Evolutionary conservation across 2,329 filamentous ascomycete genomes (phyloP), one percentile per base, ranked within the genome.

Genomic region (Pseudohalonectria lignicola): DNA sequence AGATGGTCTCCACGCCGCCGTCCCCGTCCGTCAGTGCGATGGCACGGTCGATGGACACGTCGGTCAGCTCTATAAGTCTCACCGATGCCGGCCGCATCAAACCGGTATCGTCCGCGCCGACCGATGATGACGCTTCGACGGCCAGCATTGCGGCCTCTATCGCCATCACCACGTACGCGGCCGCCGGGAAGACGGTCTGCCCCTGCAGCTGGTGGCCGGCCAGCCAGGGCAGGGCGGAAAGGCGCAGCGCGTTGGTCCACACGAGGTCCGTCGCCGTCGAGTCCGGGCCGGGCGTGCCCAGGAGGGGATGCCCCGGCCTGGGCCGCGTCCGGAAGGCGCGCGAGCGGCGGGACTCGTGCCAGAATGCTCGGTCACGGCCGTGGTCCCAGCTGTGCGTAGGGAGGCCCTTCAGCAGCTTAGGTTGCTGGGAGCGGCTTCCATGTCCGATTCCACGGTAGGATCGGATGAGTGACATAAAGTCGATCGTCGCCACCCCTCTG

Each of bases 351-450:
- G 44, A 42, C 17, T 45, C 40, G 16, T 35, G 31, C 42, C 42
- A 43, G 26, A 38, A 36, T 3, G 26, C 8, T 12, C 34, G n/a
- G n/a, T n/a, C n/a, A n/a, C n/a, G 33, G 6, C 17, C 19, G 16
- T 67, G 57, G 34, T 66, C 61, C 64, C 65, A 72, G 2, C 63
- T 60, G 41, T 71, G 71, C 4, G 62, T 60, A 2, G 61, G 58
- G 23, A 72, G 53, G 43, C 69, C 65, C 1, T 57, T 59, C 4
- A 69, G 44, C 2, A 68, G 55, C 1, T 65, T 50, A 1, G 57
- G 56, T 1, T 51, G 35, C 39, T 58, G 59, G 4, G n/a, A 19
- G 18, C 28, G n/a, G n/a, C n/a, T n/a, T n/a, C n/a, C n/a, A n/a
- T n/a, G n/a, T n/a, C n/a, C n/a, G n/a, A 23, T 11, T n/a, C n/a